Conservation (phyloP, 2,329 filamentous ascomycete genomes). For the Curvularia lunata region DNA sequence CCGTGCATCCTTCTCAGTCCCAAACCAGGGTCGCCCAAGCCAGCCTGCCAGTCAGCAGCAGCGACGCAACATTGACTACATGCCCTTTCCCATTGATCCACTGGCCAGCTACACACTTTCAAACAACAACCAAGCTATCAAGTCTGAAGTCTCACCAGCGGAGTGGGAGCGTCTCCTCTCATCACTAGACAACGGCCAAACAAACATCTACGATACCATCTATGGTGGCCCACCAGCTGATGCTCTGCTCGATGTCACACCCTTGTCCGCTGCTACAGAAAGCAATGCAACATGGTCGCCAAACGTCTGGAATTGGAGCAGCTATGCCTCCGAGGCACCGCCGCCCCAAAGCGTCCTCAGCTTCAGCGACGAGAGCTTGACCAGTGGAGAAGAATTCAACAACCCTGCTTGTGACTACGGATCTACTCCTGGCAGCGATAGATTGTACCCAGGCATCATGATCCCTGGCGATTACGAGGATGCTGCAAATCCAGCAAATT, state of each 20-base stretch:
- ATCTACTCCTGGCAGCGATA: slow-evolving; percentile 40
- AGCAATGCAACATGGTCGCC: slow-evolving; percentile 46
- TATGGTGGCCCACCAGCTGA: slow-evolving; percentile 68
- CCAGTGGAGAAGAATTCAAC: slow-evolving; percentile 57
- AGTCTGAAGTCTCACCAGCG: slow-evolving; percentile 61
- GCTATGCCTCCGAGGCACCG: slow-evolving; percentile 34
- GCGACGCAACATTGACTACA: slow-evolving; percentile 55
- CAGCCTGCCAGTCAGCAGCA: slow-evolving; percentile 31
- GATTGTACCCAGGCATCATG: slow-evolving; percentile 45
- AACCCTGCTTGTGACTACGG: slow-evolving; percentile 38
- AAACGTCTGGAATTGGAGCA: slow-evolving; percentile 44
- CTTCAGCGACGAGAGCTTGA: slow-evolving; percentile 66
- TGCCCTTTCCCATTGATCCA: slow-evolving; percentile 54
- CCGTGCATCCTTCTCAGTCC: slow-evolving; percentile 41
- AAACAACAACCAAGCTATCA: slow-evolving; percentile 49
- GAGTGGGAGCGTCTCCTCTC: slow-evolving; percentile 86
- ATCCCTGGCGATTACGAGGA: slow-evolving; percentile 43
- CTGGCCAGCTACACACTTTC: slow-evolving; percentile 39
- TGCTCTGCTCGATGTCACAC: slow-evolving; percentile 44
- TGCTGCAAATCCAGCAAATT: slow-evolving; percentile 28
- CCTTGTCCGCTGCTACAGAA: slow-evolving; percentile 39
- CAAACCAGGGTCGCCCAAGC: slow-evolving; percentile 46
- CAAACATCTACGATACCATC: slow-evolving; percentile 84
- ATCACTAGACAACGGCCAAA: slow-evolving; percentile 77
- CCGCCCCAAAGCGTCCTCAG: slow-evolving; percentile 63